Percentiles rank a stretch among this genome's conserved stretches.
phyloP scores from a whole-genome alignment of 2,329 filamentous ascomycete species.

The Penicillium sumatraense region DNA sequence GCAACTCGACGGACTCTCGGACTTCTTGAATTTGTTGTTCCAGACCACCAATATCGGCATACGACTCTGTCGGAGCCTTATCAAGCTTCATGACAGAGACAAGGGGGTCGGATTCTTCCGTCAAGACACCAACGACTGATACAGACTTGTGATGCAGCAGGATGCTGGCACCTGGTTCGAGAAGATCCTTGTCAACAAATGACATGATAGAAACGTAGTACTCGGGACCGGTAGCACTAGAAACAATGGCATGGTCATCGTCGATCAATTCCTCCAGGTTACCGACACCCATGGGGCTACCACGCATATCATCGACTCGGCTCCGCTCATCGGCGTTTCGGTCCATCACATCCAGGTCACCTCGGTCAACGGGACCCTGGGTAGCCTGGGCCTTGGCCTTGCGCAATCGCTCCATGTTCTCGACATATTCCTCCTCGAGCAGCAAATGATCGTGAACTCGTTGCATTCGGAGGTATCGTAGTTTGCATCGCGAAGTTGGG shows the following conservation, averaged over 20 bases:
- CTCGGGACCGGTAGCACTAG: slow-evolving; percentile 93
- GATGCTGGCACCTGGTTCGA: slow-evolving; percentile 95
- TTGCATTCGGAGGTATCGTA: slow-evolving; percentile 96
- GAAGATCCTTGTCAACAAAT: slow-evolving; percentile 97
- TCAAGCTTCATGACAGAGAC: slow-evolving; percentile 99
- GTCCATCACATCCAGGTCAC: slow-evolving; percentile 78
- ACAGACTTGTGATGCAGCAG: slow-evolving; percentile 97
- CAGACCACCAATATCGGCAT: slow-evolving; percentile 96
- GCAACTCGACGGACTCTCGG: slow-evolving; percentile 93
- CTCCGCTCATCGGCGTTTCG: slow-evolving; percentile 92
- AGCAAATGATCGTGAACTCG: slow-evolving; percentile 96
- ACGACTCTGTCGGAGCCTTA: slow-evolving; percentile 97
- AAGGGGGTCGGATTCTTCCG: slow-evolving; percentile 91
- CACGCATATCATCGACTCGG: slow-evolving; percentile 96
- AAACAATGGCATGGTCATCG: slow-evolving; percentile 98
- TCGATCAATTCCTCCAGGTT: slow-evolving; percentile 99
- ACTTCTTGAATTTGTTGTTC: slow-evolving; percentile 98
- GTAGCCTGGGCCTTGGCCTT: slow-evolving; percentile 79
- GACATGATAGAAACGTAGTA: slow-evolving; percentile 99
- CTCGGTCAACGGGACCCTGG: slow-evolving; percentile 58
- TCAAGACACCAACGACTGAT: slow-evolving; percentile 95
- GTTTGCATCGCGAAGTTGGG: slow-evolving; percentile 95
- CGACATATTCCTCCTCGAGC: slow-evolving; percentile 97
- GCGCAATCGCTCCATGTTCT: slow-evolving; percentile 95
- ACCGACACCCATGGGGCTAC: slow-evolving; percentile 97